Evolutionary conservation across 108 stramenopile genomes (phyloP), one percentile per base, ranked within the genome.

Genomic region (Fragilariopsis cylindrus): DNA sequence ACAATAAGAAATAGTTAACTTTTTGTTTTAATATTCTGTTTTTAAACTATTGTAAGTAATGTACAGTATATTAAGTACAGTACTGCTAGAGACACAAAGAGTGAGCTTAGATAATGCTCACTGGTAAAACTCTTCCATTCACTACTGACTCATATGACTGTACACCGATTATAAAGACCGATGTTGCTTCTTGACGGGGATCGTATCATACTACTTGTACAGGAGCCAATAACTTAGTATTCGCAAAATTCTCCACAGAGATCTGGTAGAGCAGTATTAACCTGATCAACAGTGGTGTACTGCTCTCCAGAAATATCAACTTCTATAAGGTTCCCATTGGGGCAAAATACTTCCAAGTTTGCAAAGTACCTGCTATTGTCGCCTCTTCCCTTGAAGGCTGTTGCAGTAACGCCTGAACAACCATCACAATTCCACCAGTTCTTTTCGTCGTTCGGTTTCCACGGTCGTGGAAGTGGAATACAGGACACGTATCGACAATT

Each of bases 371-470:
- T 9, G 5, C 4, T 5, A 1, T 41, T 11, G 7, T 43, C 39
- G 7, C 60, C 60, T 15, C 16, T 45, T 16, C 48, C 45, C 49
- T 39, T 18, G 62, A 40, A 65, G 16, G 55, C 43, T 6, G 48
- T 13, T 19, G 64, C 73, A 7, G 30, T 18, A 41, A 72, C 48
- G 3, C 44, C 40, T 0, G 43, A 57, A 49, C 90, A 89, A 64
- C 84, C 88, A 65, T 91, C 88, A 71, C 92, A 93, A 52, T 83
- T 78, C 92, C 92, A 93, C 90, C 90, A 93, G 46, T 49, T 48
- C 77, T 86, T 88, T 13, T 87, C 77, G 8, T 79, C 84, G 2
- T 80, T 72, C 5, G 65, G 48, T 48, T 49, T 49, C 89, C 89
- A 93, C 48, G 84, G 84, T 21, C 39, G 6, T 5, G 92, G 92